A percentile compares a stretch with the other conserved stretches of the same genome.
Conservation (phyloP, 768 basidiomycete genomes). For the Termitomyces sp. region DNA sequence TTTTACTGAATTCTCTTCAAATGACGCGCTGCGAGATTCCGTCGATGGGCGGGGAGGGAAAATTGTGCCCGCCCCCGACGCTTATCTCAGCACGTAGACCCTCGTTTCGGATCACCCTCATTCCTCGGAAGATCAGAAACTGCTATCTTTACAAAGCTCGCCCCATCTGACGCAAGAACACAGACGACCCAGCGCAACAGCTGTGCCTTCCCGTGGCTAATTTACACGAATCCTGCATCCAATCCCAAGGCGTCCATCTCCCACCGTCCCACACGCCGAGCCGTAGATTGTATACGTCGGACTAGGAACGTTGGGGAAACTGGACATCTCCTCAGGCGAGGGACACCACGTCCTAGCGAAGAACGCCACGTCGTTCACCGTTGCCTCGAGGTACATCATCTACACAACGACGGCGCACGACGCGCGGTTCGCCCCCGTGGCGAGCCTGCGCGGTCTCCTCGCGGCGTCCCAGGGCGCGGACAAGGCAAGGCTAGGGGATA, state of each 20-base stretch:
- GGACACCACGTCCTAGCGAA: conserved; percentile 34
- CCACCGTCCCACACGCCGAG: conserved; percentile 11
- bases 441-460: conserved; percentile 20
- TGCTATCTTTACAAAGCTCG: not conserved
- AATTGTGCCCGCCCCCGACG: too few species aligned
- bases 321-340: conserved; percentile 42
- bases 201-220: conserved; percentile 21
- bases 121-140: too few species aligned
- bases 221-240: conserved; percentile 61
- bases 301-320: conserved; percentile 57
- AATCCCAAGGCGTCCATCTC: conserved; percentile 27
- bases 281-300: conserved; percentile 47
- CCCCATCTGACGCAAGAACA: not conserved
- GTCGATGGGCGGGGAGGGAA: too few species aligned
- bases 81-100: too few species aligned
- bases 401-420: conserved; percentile 84
- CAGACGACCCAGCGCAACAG: conserved; percentile 17
- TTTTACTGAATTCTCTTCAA: too few species aligned
- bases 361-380: conserved; percentile 67
- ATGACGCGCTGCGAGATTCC: too few species aligned
- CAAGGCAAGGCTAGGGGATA: conserved; percentile 20
- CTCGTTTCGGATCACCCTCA: too few species aligned
- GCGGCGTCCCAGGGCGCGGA: conserved; percentile 16
- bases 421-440: conserved; percentile 65
- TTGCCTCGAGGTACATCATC: conserved; percentile 73